These are phyloP conservation scores for Sporothrix pallida DNA, from an alignment of 2,329 filamentous ascomycete genomes.

Conservation along the genomic window DNA sequence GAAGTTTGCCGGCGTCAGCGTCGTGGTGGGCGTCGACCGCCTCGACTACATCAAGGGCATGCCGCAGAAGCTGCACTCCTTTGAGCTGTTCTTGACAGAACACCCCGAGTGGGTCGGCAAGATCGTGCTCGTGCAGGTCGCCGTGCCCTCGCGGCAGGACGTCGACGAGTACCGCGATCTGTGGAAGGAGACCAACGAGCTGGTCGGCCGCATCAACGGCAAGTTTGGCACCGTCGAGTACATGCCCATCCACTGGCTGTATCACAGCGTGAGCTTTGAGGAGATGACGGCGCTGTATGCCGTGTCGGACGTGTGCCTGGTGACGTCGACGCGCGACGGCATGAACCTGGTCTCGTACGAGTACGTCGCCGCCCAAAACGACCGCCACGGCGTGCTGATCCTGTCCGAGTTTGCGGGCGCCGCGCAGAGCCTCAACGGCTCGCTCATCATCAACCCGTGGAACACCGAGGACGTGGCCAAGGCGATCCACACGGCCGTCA, in stretches of 20 bases:
- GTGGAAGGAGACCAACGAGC: slow-evolving; percentile 91
- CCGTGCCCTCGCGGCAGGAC: slow-evolving; percentile 91
- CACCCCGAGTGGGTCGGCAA: slow-evolving; percentile 98
- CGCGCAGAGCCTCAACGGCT: slow-evolving; percentile 91
- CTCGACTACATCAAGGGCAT: slow-evolving; percentile 99
- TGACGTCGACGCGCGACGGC: slow-evolving; percentile 93
- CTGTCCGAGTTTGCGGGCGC: slow-evolving; percentile 96
- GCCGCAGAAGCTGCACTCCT: slow-evolving; percentile 93
- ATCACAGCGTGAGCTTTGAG: slow-evolving; percentile 93
- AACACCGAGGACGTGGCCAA: slow-evolving; percentile 95
- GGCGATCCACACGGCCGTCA: slow-evolving; percentile 94
- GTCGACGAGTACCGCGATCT: slow-evolving; percentile 98
- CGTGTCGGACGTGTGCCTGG: slow-evolving; percentile 88
- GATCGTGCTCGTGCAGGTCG: slow-evolving; percentile 94
- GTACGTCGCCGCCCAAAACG: slow-evolving; percentile 92
- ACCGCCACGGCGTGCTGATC: slow-evolving; percentile 91
- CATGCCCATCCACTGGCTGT: slow-evolving; percentile 98
- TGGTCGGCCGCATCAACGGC: slow-evolving; percentile 96
- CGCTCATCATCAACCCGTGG: slow-evolving; percentile 96
- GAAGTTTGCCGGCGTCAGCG: slow-evolving; percentile 94
- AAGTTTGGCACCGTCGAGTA: slow-evolving; percentile 97
- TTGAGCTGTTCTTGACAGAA: slow-evolving; percentile 95
- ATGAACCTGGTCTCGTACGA: slow-evolving; percentile 99
- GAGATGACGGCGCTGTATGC: slow-evolving; percentile 94
- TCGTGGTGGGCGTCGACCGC: slow-evolving; percentile 95